Evolutionary conservation across 169 alveolate species (phyloP), one percentile per base, ranked within the genome.

Genomic region (Plasmodium blacklocki): DNA sequence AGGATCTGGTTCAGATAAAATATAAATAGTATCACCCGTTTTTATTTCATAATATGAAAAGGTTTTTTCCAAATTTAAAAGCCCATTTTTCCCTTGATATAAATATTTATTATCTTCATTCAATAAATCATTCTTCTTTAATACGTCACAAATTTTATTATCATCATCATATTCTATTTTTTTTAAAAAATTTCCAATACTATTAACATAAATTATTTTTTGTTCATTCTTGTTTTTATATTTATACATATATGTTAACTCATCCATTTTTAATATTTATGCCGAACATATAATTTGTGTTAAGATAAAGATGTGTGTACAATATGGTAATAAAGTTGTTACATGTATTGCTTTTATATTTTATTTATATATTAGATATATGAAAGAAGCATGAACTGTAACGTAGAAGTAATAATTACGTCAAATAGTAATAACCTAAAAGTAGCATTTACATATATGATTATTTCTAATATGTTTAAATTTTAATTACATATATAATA

Each of bases 1-100:
- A n/a, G 89, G 89, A 50, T 75, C 71, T 0, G 89, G 89, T 49
- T 64, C 76, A 8, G 89, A 78, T 45, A 78, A 78, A 29, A 78
- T 67, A n/a, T 58, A 78, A 43, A 78, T 78, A 14, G 56, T 66
- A 32, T 78, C 89, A 64, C 58, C 76, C 2, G 75, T 14, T 49
- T 59, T 64, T 21, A 78, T 66, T 49, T 78, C 39, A 66, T 78
- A 78, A 52, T 78, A 47, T 9, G 76, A 50, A 49, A 78, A 78
- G 14, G 89, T 78, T 64, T 78, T 78, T n/a, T 78, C 76, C n/a
- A 78, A 59, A 12, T 78, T 70, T 8, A 78, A 50, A 14, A 78
- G 67, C 6, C 67, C 56, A 21, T 43, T 78, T 66, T 54, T 78
- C 29, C 64, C 18, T 78, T 78, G 89, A 43, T 78, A 78, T 50